These are phyloP conservation scores for Eustoma russellianum DNA, from an alignment of 257 asterid species.

Conservation along the genomic window DNA sequence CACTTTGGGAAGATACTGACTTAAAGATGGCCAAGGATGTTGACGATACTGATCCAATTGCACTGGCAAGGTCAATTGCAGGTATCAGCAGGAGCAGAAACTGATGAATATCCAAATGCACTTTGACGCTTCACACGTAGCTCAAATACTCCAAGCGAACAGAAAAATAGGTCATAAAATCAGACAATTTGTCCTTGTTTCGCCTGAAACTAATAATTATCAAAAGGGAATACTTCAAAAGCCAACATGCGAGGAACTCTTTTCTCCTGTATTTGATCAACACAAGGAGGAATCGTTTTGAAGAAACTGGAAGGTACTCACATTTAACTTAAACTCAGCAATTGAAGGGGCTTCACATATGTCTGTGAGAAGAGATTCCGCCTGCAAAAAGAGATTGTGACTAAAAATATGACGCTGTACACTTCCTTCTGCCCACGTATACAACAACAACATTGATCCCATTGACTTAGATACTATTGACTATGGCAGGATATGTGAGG, in stretches of 20 bases:
- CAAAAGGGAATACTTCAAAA: too few relatives aligned
- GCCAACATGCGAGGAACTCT: neutral
- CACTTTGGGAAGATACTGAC: constrained; percentile 30
- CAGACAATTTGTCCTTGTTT: neutral
- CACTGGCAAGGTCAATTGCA: constrained; percentile 31
- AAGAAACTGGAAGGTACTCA: constrained; percentile 16
- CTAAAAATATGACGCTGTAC: too few relatives aligned
- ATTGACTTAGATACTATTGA: too few relatives aligned
- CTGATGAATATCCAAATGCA: constrained; percentile 37
- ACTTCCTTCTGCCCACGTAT: too few relatives aligned
- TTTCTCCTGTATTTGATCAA: neutral
- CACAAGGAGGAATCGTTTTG: neutral
- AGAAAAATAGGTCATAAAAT: constrained; percentile 6
- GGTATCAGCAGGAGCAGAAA: constrained; percentile 40
- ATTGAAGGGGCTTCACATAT: constrained; percentile 81
- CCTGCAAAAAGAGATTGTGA: constrained; percentile 39
- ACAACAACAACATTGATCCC: too few relatives aligned
- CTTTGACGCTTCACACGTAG: constrained; percentile 48
- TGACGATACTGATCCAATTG: constrained; percentile 68
- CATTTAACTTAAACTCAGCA: constrained; percentile 80
- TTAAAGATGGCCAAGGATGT: constrained; percentile 49
- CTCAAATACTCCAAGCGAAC: constrained; percentile 63
- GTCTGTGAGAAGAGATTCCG: constrained; percentile 55
- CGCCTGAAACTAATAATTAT: too few relatives aligned
- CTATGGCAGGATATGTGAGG: too few relatives aligned